Conservation (phyloP, 176 grass and related monocot genomes). For the Musa itinerans region DNA sequence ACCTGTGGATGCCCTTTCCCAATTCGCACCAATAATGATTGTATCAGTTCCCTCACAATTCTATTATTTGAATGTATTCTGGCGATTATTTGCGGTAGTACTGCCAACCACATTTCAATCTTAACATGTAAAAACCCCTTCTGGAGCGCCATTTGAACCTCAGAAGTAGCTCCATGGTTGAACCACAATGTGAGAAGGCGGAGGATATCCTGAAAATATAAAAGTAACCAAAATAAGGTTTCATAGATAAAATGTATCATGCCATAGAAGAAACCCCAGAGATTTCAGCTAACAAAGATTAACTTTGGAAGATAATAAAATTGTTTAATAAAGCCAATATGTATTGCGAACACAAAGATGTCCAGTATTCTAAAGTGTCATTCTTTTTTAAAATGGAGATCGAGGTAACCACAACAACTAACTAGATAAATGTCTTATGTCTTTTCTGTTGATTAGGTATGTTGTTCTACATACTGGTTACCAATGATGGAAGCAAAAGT, state of each 20-base stretch:
- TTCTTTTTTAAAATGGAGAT: too few species aligned
- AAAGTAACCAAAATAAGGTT: too few species aligned
- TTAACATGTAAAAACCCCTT: constrained; percentile 88
- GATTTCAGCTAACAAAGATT: neutral
- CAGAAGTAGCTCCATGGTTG: constrained; percentile 71
- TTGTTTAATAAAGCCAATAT: neutral
- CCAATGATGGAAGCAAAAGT: too few species aligned
- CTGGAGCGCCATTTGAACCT: constrained; percentile 84
- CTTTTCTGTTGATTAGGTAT: too few species aligned
- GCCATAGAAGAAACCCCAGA: neutral
- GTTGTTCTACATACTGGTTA: too few species aligned
- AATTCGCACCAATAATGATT: constrained; percentile 82
- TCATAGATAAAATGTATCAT: too few species aligned
- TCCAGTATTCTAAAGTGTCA: too few species aligned
- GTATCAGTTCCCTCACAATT: constrained; percentile 91
- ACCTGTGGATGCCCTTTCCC: constrained; percentile 94
- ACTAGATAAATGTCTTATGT: too few species aligned
- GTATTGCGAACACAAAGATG: too few species aligned
- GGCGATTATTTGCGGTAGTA: constrained; percentile 96
- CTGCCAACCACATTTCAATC: constrained; percentile 99
- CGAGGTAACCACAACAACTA: too few species aligned
- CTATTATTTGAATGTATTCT: constrained; percentile 96
- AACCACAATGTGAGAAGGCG: constrained; percentile 96
- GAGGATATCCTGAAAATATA: constrained; percentile 78
- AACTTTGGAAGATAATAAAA: neutral